Conservation (phyloP, 371 early-diverging fungal genomes). For the Syncephalis fuscata region DNA sequence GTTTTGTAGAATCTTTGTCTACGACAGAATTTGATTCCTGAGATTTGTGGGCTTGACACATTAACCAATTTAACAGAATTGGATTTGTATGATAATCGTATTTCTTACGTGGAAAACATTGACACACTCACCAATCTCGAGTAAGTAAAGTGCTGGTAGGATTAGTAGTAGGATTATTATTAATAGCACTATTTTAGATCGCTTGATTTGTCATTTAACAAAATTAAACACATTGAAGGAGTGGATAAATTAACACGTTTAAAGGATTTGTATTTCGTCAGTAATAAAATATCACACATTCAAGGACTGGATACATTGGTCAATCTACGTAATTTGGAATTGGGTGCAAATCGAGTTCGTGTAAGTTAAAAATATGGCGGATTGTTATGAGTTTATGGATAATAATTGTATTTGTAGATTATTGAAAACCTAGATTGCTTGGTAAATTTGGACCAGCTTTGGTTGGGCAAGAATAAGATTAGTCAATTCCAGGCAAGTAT, state of each 20-base stretch:
- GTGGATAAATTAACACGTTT: conserved; percentile 35
- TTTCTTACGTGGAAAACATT: conserved; percentile 54
- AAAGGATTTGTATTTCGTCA: conserved; percentile 57
- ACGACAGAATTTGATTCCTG: conserved; percentile 77
- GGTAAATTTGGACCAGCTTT: conserved; percentile 66
- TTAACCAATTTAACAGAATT: conserved; percentile 45
- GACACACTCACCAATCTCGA: conserved; percentile 32
- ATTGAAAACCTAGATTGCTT: conserved; percentile 74
- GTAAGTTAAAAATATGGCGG: conserved; percentile 15
- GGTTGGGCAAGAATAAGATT: conserved; percentile 96
- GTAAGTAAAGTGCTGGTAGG: conserved; percentile 19
- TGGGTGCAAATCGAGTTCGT: conserved; percentile 88
- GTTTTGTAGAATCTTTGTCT: conserved; percentile 47
- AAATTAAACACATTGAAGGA: conserved; percentile 54
- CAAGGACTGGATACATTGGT: conserved; percentile 48
- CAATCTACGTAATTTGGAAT: conserved; percentile 64
- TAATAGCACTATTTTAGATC: conserved; percentile 16
- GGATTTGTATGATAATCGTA: conserved; percentile 92
- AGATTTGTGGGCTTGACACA: conserved; percentile 45
- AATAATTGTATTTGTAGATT: conserved; percentile 16
- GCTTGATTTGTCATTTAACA: conserved; percentile 87
- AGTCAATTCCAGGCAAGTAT: conserved; percentile 43
- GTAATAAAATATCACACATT: conserved; percentile 64
- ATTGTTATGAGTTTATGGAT: neutral
- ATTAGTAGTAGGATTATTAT: neutral